phyloP scores from a whole-genome alignment of 805 yeast species.

The Candida verbasci region DNA sequence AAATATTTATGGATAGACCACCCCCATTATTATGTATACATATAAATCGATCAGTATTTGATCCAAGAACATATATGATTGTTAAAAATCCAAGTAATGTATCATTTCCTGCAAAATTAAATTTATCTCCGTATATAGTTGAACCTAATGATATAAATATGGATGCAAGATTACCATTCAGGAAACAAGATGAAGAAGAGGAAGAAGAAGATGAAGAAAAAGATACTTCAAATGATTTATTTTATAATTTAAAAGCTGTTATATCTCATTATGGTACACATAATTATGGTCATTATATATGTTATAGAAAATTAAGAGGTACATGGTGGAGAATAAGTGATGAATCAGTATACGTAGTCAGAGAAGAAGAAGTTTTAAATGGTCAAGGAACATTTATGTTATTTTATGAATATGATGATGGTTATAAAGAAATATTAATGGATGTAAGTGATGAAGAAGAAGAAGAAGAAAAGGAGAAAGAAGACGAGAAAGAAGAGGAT shows the following conservation, averaged over 20 bases:
- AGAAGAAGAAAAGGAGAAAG: constrained; percentile 10
- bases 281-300: constrained; percentile 95
- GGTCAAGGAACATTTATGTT: constrained; percentile 91
- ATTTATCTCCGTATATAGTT: constrained; percentile 66
- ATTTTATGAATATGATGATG: constrained; percentile 63
- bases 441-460: constrained; percentile 17
- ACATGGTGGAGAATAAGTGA: constrained; percentile 96
- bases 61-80: constrained; percentile 76
- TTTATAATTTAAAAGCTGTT: constrained; percentile 75
- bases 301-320: constrained; percentile 75
- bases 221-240: constrained; percentile 28
- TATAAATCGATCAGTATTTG: constrained; percentile 90
- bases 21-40: constrained; percentile 83
- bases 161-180: constrained; percentile 76
- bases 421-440: constrained; percentile 18
- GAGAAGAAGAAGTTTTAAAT: constrained; percentile 72
- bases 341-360: constrained; percentile 75
- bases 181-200: constrained; percentile 48
- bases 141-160: constrained; percentile 65
- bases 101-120: constrained; percentile 65
- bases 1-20: constrained; percentile 71
- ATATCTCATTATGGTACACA: constrained; percentile 94
- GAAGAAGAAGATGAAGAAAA: neutral
- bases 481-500: constrained; percentile 10
- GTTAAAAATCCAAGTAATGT: constrained; percentile 82